phyloP scores from a whole-genome alignment of 331 rosid genomes.

The Pyrus hybrid region DNA sequence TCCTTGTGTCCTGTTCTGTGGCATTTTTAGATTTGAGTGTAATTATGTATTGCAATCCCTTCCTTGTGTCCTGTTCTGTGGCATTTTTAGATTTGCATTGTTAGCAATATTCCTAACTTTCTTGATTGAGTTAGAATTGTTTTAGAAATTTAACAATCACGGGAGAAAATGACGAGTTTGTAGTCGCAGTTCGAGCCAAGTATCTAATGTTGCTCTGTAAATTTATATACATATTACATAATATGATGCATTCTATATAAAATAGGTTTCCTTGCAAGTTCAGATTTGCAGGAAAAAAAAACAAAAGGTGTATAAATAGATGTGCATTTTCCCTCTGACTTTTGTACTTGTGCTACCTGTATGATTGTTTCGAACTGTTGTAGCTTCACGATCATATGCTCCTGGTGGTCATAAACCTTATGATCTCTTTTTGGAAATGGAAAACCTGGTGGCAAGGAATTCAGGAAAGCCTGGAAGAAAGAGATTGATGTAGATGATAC shows the following conservation, averaged over 20 bases:
- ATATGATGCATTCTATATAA: too few species aligned
- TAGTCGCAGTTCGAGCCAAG: too few species aligned
- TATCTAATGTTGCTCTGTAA: too few species aligned
- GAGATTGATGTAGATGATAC: constrained; percentile 65
- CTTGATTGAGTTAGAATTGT: background rate
- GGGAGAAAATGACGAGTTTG: too few species aligned
- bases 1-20: too few species aligned
- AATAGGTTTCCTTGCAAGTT: background rate
- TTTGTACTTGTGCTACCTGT: background rate
- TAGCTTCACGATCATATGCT: constrained; percentile 54
- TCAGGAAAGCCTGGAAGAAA: constrained; percentile 59
- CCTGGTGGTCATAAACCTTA: constrained; percentile 37
- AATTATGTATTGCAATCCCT: too few species aligned
- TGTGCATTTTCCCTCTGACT: background rate
- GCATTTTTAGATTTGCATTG: background rate
- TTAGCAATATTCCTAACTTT: too few species aligned
- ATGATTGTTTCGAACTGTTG: constrained; percentile 16
- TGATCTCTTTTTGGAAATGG: constrained; percentile 61
- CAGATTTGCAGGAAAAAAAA: background rate
- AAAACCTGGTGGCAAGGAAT: constrained; percentile 56
- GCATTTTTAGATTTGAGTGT: background rate
- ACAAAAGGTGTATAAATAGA: background rate
- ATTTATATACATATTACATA: too few species aligned
- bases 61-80: too few species aligned
- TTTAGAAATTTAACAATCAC: background rate